Evolutionary conservation across 2,329 filamentous ascomycete species (phyloP).

Genomic region (Cercospora beticola): DNA sequence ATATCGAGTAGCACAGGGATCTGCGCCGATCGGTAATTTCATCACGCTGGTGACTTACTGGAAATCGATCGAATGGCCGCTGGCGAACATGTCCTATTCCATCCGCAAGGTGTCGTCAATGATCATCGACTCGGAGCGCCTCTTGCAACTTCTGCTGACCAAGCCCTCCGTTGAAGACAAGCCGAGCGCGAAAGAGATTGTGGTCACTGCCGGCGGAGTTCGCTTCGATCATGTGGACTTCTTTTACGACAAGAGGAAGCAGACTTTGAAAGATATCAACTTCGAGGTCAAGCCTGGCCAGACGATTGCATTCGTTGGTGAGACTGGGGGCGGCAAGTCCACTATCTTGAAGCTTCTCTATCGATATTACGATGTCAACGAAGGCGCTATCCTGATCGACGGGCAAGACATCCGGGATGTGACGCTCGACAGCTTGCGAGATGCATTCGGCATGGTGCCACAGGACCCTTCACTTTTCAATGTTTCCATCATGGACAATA

Average conservation of each 20-base stretch:
- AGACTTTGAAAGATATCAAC: conserved; percentile 51
- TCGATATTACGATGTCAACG: conserved; percentile 59
- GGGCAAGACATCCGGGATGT: conserved; percentile 61
- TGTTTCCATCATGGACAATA: conserved; percentile 62
- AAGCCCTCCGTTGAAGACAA: conserved; percentile 57
- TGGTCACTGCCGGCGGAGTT: conserved; percentile 50
- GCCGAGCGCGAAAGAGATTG: conserved; percentile 47
- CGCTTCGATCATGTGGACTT: conserved; percentile 58
- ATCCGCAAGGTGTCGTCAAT: conserved; percentile 52
- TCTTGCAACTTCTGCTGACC: conserved; percentile 58
- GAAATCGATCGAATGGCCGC: conserved; percentile 49
- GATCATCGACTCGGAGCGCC: conserved; percentile 64
- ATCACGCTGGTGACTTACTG: conserved; percentile 67
- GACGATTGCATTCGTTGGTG: conserved; percentile 61
- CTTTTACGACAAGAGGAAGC: conserved; percentile 55
- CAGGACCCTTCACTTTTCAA: conserved; percentile 66
- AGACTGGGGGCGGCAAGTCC: conserved; percentile 63
- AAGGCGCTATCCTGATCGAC: conserved; percentile 57
- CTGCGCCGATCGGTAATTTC: conserved; percentile 58
- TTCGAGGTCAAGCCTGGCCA: conserved; percentile 54
- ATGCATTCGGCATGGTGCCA: conserved; percentile 62
- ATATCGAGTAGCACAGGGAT: conserved; percentile 52
- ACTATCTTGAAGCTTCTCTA: conserved; percentile 62
- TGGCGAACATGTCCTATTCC: conserved; percentile 53
- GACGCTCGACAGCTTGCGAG: conserved; percentile 57